phyloP scores from a whole-genome alignment of 2,329 filamentous ascomycete species.

The Xylaria hypoxylon region DNA sequence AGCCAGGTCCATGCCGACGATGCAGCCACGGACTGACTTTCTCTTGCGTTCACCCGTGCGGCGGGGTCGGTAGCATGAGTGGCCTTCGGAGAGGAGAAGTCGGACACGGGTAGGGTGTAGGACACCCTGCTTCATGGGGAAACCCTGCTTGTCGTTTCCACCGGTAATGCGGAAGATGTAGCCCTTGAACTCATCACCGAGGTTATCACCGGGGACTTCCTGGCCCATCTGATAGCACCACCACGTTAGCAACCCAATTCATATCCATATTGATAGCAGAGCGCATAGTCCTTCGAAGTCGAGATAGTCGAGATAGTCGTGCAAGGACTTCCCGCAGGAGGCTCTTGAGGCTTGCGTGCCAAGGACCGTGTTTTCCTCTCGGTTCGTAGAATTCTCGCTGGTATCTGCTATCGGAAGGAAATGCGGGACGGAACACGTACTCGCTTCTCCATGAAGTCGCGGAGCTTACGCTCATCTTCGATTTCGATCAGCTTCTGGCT shows the following conservation, averaged over 20 bases:
- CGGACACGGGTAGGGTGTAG: constrained; percentile 99
- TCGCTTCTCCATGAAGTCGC: constrained; percentile 98
- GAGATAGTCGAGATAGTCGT: constrained; percentile 31
- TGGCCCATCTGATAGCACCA: constrained; percentile 75
- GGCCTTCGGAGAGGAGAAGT: constrained; percentile 93
- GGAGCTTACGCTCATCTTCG: constrained; percentile 99
- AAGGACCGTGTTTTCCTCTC: constrained; percentile 14
- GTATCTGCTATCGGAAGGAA: constrained; percentile 35
- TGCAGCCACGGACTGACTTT: constrained; percentile 99
- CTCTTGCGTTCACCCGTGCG: constrained; percentile 99
- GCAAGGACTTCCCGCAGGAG: constrained; percentile 1
- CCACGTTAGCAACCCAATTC: constrained; percentile 51
- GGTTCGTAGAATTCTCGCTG: constrained; percentile 23
- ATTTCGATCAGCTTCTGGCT: constrained; percentile 99
- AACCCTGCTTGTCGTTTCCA: constrained; percentile 99
- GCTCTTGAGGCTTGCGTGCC: constrained; percentile 51
- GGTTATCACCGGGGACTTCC: constrained; percentile 91
- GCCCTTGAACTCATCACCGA: constrained; percentile 99
- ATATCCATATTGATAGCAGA: not conserved
- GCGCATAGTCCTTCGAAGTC: constrained; percentile 16
- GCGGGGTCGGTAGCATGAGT: constrained; percentile 99
- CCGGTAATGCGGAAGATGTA: constrained; percentile 99
- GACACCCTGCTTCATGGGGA: constrained; percentile 99
- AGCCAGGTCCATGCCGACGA: constrained; percentile 94
- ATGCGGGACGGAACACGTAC: constrained; percentile 63